A percentile compares a stretch with the other conserved stretches of the same genome.
phyloP scores from a whole-genome alignment of 2,329 filamentous ascomycete species.

The Fusarium sp. region DNA sequence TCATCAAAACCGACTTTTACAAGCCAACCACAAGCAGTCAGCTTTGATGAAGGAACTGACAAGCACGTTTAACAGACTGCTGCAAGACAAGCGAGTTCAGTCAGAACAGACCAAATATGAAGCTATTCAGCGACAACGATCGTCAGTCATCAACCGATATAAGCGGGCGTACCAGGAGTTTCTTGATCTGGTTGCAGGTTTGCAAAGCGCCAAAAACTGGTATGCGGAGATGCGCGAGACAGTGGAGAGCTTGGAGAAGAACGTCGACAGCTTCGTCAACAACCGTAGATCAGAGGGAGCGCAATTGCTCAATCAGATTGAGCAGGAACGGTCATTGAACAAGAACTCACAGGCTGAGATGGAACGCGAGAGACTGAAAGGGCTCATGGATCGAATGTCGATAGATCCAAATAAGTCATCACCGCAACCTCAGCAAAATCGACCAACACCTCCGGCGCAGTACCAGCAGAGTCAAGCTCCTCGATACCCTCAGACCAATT shows the following conservation, averaged over 20 bases:
- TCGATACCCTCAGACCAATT: constrained; percentile 66
- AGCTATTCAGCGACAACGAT: constrained; percentile 82
- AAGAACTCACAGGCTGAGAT: constrained; percentile 75
- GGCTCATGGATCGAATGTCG: constrained; percentile 95
- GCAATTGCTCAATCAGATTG: constrained; percentile 88
- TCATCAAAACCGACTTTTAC: constrained; percentile 89
- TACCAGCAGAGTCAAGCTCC: constrained; percentile 49
- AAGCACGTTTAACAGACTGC: constrained; percentile 82
- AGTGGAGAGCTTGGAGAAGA: constrained; percentile 90
- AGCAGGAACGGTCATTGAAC: constrained; percentile 76
- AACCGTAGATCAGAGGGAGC: constrained; percentile 92
- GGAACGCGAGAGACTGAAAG: constrained; percentile 87
- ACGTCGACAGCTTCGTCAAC: constrained; percentile 96
- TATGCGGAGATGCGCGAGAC: constrained; percentile 97
- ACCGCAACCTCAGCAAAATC: constrained; percentile 54
- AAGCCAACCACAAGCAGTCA: constrained; percentile 95
- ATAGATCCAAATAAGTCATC: constrained; percentile 71
- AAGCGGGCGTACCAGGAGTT: constrained; percentile 94
- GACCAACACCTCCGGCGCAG: constrained; percentile 29
- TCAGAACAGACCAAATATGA: constrained; percentile 97
- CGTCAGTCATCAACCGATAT: constrained; percentile 84
- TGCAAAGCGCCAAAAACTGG: constrained; percentile 90
- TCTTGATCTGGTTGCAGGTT: constrained; percentile 85
- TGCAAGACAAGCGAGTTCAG: constrained; percentile 94
- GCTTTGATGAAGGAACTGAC: constrained; percentile 96